phyloP scores from a whole-genome alignment of 768 basidiomycete species.

The Leccinum barrowsii region DNA sequence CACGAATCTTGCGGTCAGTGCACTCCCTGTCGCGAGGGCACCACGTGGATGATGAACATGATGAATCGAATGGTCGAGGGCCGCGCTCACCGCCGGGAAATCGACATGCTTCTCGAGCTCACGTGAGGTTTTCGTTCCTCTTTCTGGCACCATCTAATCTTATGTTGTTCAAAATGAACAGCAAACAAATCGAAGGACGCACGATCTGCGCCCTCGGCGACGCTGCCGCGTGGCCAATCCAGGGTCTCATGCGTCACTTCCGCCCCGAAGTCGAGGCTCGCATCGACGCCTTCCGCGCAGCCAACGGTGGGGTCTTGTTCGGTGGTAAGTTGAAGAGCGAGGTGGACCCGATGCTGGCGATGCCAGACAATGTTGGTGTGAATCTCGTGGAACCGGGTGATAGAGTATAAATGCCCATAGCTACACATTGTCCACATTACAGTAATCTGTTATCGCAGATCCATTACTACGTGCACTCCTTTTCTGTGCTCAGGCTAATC shows the following conservation, averaged over 20 bases:
- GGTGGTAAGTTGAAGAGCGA: slow-evolving; percentile 74
- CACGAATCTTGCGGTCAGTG: slow-evolving; percentile 99
- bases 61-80: slow-evolving; percentile 97
- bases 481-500: too few relatives aligned
- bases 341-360: slow-evolving; percentile 63
- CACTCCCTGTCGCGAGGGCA: slow-evolving; percentile 91
- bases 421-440: neutral
- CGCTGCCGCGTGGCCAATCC: slow-evolving; percentile 98
- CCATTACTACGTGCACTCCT: too few relatives aligned
- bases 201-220: slow-evolving; percentile 97
- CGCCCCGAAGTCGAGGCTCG: slow-evolving; percentile 91
- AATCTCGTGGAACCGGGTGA: slow-evolving; percentile 40
- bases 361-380: slow-evolving; percentile 72
- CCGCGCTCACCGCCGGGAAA: slow-evolving; percentile 86
- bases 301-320: slow-evolving; percentile 81
- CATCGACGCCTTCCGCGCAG: slow-evolving; percentile 70
- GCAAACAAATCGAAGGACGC: slow-evolving; percentile 94
- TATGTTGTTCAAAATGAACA: slow-evolving; percentile 27
- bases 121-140: slow-evolving; percentile 51
- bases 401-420: slow-evolving; percentile 22
- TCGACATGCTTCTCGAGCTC: slow-evolving; percentile 95
- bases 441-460: neutral
- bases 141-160: neutral
- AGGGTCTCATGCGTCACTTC: slow-evolving; percentile 97
- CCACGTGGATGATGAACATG: slow-evolving; percentile 99